These are phyloP conservation scores for Penicillium sp. DNA, from an alignment of 2,329 filamentous ascomycete genomes.

Conservation along the genomic window DNA sequence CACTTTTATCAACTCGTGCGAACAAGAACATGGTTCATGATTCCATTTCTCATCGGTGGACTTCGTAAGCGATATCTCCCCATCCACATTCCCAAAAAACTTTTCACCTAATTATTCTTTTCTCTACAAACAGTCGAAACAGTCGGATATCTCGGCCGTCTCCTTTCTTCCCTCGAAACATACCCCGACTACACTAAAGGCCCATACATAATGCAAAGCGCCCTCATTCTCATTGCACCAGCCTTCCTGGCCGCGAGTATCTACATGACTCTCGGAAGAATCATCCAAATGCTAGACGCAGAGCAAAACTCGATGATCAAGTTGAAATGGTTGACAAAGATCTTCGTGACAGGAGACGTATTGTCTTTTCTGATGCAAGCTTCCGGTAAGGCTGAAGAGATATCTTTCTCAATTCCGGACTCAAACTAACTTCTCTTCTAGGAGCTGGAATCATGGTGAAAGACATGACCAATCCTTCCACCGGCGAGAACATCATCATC, in stretches of 20 bases:
- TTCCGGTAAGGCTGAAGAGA: conserved; percentile 29
- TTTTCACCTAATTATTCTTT: neutral
- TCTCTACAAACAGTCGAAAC: conserved; percentile 48
- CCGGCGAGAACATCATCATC: conserved; percentile 33
- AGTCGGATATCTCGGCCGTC: conserved; percentile 58
- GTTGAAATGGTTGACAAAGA: conserved; percentile 31
- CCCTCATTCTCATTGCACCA: conserved; percentile 33
- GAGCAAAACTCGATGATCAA: conserved; percentile 27
- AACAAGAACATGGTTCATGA: conserved; percentile 35
- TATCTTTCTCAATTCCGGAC: neutral
- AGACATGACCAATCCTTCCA: conserved; percentile 17
- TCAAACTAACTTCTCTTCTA: neutral
- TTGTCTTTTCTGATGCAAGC: conserved; percentile 39
- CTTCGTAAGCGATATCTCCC: conserved; percentile 32
- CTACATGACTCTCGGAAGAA: conserved; percentile 36
- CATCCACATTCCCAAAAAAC: neutral
- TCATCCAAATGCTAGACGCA: conserved; percentile 31
- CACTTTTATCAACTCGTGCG: conserved; percentile 30
- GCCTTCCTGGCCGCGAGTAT: conserved; percentile 35
- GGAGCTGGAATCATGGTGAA: conserved; percentile 33
- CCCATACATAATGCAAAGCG: conserved; percentile 34
- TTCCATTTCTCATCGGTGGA: conserved; percentile 38
- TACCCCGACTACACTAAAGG: conserved; percentile 31
- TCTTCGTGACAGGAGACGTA: conserved; percentile 38
- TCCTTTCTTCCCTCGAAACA: conserved; percentile 44